Conservation (phyloP, 2,329 filamentous ascomycete genomes). For the Colletotrichum liaoningense region DNA sequence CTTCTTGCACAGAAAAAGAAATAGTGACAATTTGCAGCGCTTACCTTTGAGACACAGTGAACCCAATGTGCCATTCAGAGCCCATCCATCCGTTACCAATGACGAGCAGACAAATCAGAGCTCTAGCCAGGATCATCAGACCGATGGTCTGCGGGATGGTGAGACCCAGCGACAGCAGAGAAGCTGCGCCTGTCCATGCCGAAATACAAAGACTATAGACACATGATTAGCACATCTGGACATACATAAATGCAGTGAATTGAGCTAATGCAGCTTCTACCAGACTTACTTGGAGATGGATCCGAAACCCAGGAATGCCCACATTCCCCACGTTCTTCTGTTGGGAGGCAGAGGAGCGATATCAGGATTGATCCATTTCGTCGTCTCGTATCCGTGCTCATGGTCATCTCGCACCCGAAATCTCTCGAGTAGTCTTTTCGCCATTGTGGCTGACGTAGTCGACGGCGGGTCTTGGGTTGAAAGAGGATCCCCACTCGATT, state of each 20-base stretch:
- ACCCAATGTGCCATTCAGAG: slow-evolving; percentile 45
- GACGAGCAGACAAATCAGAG: slow-evolving; percentile 35
- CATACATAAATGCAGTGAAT: no score
- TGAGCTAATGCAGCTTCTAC: no score
- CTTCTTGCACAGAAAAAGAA: fast-evolving
- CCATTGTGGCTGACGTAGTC: slow-evolving; percentile 9
- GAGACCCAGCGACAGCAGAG: slow-evolving; percentile 35
- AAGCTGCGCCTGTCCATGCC: slow-evolving; percentile 36
- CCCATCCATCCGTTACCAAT: slow-evolving; percentile 41
- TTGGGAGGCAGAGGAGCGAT: slow-evolving; percentile 53
- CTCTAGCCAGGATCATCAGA: slow-evolving; percentile 37
- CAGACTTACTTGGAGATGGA: slow-evolving; percentile 37
- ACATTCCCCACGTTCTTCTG: slow-evolving; percentile 55
- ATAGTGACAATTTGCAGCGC: neutral
- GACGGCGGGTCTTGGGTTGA: neutral
- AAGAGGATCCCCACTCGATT: neutral
- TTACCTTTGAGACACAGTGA: slow-evolving; percentile 54
- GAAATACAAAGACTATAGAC: slow-evolving; percentile 34
- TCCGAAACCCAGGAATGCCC: slow-evolving; percentile 37
- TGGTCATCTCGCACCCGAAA: slow-evolving; percentile 31
- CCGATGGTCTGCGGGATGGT: slow-evolving; percentile 38
- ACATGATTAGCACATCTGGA: neutral
- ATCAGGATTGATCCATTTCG: slow-evolving; percentile 61
- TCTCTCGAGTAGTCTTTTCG: slow-evolving; percentile 17
- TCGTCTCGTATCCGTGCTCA: slow-evolving; percentile 48